A percentile compares a stretch with the other conserved stretches of the same genome.
These are phyloP conservation scores for Tardiomyces depauwii DNA, from an alignment of 1,139 yeast species.

Conservation along the genomic window DNA sequence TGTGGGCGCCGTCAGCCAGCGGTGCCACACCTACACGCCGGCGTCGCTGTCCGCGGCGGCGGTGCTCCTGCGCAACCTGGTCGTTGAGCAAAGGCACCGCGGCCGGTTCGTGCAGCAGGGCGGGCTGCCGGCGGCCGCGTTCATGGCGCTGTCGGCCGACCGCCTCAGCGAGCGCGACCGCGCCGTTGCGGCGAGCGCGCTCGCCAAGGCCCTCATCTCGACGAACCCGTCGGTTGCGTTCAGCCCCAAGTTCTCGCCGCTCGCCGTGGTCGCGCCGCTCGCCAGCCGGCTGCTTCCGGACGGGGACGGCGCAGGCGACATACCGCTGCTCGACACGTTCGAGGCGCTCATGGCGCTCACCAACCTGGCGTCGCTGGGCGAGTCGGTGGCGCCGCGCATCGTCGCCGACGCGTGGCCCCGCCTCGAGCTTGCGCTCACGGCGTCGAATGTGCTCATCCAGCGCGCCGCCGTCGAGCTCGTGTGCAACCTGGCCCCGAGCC, in stretches of 20 bases:
- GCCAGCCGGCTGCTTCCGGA: conserved; percentile 17
- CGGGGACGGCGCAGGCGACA: conserved; percentile 11
- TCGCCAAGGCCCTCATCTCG: conserved; percentile 27
- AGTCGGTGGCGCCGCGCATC: conserved; percentile 26
- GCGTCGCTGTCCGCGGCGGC: conserved; percentile 21
- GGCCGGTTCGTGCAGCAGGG: conserved; percentile 25
- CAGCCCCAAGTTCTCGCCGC: conserved; percentile 22
- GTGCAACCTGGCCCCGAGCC: conserved; percentile 28
- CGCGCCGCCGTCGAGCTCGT: conserved; percentile 28
- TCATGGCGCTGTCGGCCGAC: conserved; percentile 13
- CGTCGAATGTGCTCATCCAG: conserved; percentile 24
- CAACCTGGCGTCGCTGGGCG: conserved; percentile 33
- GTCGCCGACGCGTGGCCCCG: conserved; percentile 28
- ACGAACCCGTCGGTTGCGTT: conserved; percentile 27
- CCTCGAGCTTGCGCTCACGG: conserved; percentile 27
- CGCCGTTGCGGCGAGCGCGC: conserved; percentile 21
- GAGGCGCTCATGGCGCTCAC: conserved; percentile 40
- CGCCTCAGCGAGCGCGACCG: conserved; percentile 10
- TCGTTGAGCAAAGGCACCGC: conserved; percentile 20
- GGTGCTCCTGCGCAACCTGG: conserved; percentile 21
- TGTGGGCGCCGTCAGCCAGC: conserved; percentile 17
- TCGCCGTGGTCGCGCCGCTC: conserved; percentile 24
- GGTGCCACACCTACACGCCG: conserved; percentile 18
- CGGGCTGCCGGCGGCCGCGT: conserved; percentile 24
- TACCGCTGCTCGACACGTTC: conserved; percentile 30